A percentile compares a stretch with the other conserved stretches of the same genome.
These are phyloP conservation scores for Astrocystis sublimbata DNA, from an alignment of 495 filamentous ascomycete species.

Conservation along the genomic window DNA sequence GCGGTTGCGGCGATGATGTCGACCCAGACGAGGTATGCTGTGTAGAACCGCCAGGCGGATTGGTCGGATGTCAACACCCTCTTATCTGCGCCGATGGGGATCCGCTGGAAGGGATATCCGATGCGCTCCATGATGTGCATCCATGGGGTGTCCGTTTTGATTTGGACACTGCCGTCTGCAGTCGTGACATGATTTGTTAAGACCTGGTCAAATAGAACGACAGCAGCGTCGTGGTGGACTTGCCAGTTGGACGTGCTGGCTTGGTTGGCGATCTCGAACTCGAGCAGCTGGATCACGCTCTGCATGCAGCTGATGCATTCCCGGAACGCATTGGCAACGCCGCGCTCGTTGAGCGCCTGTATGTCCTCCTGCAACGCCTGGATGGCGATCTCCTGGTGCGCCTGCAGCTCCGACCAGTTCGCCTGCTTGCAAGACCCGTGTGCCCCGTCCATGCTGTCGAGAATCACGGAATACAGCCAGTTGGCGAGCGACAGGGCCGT, in stretches of 20 bases:
- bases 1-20: constrained; percentile 51
- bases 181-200: constrained; percentile 32
- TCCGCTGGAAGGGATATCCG: constrained; percentile 29
- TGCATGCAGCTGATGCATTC: constrained; percentile 42
- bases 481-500: constrained; percentile 47
- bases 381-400: constrained; percentile 43
- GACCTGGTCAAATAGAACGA: constrained; percentile 49
- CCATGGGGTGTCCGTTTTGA: not conserved
- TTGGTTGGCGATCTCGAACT: constrained; percentile 50
- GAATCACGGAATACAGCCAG: constrained; percentile 45
- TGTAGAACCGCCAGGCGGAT: constrained; percentile 51
- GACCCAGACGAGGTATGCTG: constrained; percentile 46
- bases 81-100: constrained; percentile 11
- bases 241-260: constrained; percentile 46
- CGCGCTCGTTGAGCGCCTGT: constrained; percentile 38
- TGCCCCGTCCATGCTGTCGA: constrained; percentile 19
- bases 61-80: constrained; percentile 46
- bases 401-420: constrained; percentile 38
- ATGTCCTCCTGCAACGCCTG: constrained; percentile 44
- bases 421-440: constrained; percentile 29
- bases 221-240: constrained; percentile 50
- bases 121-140: constrained; percentile 34
- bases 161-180: not conserved
- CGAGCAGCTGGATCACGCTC: constrained; percentile 55
- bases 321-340: constrained; percentile 28